phyloP scores from a whole-genome alignment of 129 eudicot genomes.

The sunflower (Helianthus annuus) region DNA sequence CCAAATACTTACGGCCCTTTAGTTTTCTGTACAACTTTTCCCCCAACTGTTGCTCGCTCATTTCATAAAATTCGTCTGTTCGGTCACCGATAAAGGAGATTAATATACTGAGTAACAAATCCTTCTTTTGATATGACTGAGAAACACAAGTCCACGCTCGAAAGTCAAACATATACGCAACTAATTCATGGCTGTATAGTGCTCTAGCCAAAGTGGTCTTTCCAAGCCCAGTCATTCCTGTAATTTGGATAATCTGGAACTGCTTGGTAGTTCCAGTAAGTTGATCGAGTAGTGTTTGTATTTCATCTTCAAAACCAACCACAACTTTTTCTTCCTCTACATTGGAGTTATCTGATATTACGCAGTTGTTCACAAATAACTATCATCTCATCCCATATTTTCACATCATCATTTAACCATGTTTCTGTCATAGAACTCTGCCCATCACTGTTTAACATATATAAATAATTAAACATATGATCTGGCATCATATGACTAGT shows the following conservation, averaged over 20 bases:
- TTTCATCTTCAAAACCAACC: constrained; percentile 28
- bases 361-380: constrained; percentile 17
- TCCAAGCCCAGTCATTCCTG: constrained; percentile 2
- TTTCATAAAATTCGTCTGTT: background rate
- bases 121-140: constrained; percentile 17
- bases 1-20: no score
- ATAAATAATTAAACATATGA: no score
- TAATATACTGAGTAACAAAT: background rate
- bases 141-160: constrained; percentile 35
- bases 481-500: no score
- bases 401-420: no score
- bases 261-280: constrained; percentile 12
- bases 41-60: constrained; percentile 15
- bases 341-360: constrained; percentile 13
- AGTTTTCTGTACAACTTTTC: background rate
- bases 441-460: no score
- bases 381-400: background rate
- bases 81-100: no score
- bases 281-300: constrained; percentile 11
- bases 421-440: no score
- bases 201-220: constrained; percentile 21
- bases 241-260: constrained; percentile 28
- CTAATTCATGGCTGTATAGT: constrained; percentile 16
- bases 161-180: constrained; percentile 19
- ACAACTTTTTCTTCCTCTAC: constrained; percentile 16